phyloP scores from a whole-genome alignment of 176 grass and related monocot species.

The Triticum turgidum region DNA sequence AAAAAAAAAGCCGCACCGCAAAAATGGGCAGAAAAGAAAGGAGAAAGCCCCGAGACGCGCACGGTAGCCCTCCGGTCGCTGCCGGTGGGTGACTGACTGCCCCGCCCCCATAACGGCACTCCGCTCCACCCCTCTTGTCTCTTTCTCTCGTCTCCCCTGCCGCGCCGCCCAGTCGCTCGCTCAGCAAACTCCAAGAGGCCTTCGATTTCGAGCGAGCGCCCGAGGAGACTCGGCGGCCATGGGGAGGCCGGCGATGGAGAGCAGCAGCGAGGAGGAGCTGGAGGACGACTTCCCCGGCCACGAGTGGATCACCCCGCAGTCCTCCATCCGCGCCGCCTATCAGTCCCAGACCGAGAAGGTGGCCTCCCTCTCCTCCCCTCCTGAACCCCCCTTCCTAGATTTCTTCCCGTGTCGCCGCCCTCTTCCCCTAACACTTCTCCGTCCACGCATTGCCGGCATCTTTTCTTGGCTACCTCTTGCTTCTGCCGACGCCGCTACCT shows the following conservation, averaged over 20 bases:
- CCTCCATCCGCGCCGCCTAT: slow-evolving; percentile 84
- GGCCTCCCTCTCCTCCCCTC: no score
- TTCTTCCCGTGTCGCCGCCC: background rate
- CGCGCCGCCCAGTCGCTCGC: background rate
- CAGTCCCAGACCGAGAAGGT: slow-evolving; percentile 96
- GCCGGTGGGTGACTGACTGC: slow-evolving; percentile 46
- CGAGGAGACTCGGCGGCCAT: background rate
- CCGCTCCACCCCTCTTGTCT: background rate
- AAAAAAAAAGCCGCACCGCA: background rate
- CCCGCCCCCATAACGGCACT: slow-evolving; percentile 39
- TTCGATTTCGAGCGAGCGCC: background rate
- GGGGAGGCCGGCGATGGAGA: slow-evolving; percentile 61
- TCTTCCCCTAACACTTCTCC: background rate
- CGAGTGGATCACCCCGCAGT: slow-evolving; percentile 99
- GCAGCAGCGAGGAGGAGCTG: slow-evolving; percentile 93
- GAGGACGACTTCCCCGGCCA: slow-evolving; percentile 77
- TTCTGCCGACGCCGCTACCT: background rate
- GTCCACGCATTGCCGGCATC: background rate
- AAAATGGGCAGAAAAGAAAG: background rate
- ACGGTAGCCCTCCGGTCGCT: slow-evolving; percentile 20
- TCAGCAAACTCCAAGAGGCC: background rate
- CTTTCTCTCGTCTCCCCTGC: background rate
- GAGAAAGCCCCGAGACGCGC: slow-evolving; percentile 2
- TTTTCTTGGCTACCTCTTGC: background rate
- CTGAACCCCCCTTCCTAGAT: background rate